These are phyloP conservation scores for Sphagnum fallax DNA, from an alignment of 228 moss, liverwort and hornwort genomes.

Conservation along the genomic window DNA sequence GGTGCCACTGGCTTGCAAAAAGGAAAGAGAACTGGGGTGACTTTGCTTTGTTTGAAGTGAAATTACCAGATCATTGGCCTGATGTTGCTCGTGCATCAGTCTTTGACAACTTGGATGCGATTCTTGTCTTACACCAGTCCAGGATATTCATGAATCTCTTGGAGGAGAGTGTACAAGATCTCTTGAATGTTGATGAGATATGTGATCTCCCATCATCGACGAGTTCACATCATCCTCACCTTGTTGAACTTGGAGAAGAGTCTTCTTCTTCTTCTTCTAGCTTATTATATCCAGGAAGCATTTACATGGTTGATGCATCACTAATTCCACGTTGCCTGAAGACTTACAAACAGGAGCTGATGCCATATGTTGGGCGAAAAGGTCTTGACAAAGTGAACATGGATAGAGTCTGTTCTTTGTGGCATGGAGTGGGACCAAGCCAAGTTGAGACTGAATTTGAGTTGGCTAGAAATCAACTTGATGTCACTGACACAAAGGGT, in stretches of 20 bases:
- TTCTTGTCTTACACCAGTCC: constrained; percentile 29
- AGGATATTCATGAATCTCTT: constrained; percentile 36
- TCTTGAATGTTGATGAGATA: constrained; percentile 3
- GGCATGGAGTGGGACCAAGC: constrained; percentile 30
- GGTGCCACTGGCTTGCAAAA: constrained; percentile 17
- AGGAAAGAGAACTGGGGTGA: constrained; percentile 35
- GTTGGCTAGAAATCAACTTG: constrained; percentile 28
- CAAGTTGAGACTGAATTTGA: constrained; percentile 41
- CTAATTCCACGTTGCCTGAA: constrained; percentile 23
- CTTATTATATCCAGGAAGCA: constrained; percentile 6
- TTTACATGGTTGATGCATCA: constrained; percentile 21
- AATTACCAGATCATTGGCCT: constrained; percentile 28
- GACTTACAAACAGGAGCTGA: constrained; percentile 34
- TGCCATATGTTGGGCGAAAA: constrained; percentile 32
- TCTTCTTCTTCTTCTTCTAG: neutral
- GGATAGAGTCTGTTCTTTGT: constrained; percentile 30
- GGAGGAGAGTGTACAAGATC: constrained; percentile 8
- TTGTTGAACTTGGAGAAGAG: constrained; percentile 15
- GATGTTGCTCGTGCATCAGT: constrained; percentile 24
- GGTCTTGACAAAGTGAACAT: constrained; percentile 34
- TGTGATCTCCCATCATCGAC: constrained; percentile 11
- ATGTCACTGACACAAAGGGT: constrained; percentile 15
- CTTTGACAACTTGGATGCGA: constrained; percentile 24
- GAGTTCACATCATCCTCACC: constrained; percentile 14
- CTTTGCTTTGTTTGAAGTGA: constrained; percentile 13